These are phyloP conservation scores for Hypoxylon subgilvum DNA, from an alignment of 495 filamentous ascomycete genomes.

Conservation along the genomic window DNA sequence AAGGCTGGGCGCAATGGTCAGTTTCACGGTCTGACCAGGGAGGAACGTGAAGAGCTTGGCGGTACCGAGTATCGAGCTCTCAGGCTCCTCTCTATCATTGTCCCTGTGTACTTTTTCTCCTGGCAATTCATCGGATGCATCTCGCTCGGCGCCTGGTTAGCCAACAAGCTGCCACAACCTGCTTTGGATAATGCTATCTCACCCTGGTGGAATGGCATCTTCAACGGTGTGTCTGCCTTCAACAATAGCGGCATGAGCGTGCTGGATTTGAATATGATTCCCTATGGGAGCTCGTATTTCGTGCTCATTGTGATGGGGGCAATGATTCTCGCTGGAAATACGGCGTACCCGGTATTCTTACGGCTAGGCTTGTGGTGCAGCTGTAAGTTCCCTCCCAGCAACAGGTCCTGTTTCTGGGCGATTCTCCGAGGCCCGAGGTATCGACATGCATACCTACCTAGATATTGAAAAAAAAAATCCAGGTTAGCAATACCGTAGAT, in stretches of 20 bases:
- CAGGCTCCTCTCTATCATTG: conserved; percentile 70
- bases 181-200: conserved; percentile 69
- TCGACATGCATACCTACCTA: no score
- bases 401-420: no score
- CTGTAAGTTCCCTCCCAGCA: conserved; percentile 21
- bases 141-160: conserved; percentile 74
- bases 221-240: conserved; percentile 78
- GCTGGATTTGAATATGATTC: conserved; percentile 80
- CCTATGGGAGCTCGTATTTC: conserved; percentile 69
- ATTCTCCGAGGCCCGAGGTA: background rate
- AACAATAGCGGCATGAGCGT: conserved; percentile 85
- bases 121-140: conserved; percentile 76
- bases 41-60: conserved; percentile 74
- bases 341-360: conserved; percentile 76
- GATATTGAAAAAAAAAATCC: no score
- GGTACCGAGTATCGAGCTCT: conserved; percentile 83
- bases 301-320: conserved; percentile 76
- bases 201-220: conserved; percentile 72
- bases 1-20: conserved; percentile 72
- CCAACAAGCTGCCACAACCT: conserved; percentile 61
- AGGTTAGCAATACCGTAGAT: no score
- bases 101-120: conserved; percentile 74
- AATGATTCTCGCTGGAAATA: conserved; percentile 86
- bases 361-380: conserved; percentile 76
- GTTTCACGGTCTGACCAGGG: conserved; percentile 69